phyloP scores from a whole-genome alignment of 257 asterid genomes.

The Penstemon newberryi region DNA sequence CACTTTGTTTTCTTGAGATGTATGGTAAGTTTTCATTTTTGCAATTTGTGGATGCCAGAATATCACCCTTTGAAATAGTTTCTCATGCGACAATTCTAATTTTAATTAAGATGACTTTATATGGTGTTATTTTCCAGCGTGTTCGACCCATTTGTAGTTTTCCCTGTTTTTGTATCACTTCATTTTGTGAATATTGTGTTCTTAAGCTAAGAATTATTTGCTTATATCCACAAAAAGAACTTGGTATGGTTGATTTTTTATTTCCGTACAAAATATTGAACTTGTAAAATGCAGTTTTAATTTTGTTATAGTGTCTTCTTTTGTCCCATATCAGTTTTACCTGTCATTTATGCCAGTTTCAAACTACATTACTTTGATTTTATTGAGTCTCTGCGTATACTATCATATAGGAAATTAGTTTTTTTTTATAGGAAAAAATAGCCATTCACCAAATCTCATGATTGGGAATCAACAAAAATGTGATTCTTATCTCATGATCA shows the following conservation, averaged over 20 bases:
- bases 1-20: slow-evolving; percentile 87
- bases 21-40: slow-evolving; percentile 51
- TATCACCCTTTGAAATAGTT: slow-evolving; percentile 22
- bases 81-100: neutral
- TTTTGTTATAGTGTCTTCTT: neutral
- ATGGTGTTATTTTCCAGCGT: slow-evolving; percentile 6
- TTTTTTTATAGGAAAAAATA: neutral
- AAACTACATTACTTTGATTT: slow-evolving; percentile 2
- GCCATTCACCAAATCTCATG: too few relatives aligned
- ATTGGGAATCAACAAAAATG: neutral
- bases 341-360: slow-evolving; percentile 18
- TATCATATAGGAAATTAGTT: neutral
- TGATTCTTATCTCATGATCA: neutral
- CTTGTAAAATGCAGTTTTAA: neutral
- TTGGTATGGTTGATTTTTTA: too few relatives aligned
- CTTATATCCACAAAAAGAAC: neutral
- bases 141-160: slow-evolving; percentile 7
- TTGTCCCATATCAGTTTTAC: slow-evolving; percentile 8
- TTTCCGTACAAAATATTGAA: too few relatives aligned
- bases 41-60: slow-evolving; percentile 18
- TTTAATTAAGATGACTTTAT: slow-evolving; percentile 1
- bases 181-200: neutral
- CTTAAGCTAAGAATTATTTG: neutral
- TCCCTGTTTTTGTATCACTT: slow-evolving; percentile 8
- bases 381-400: neutral